Evolutionary conservation across 164 flowering plant species (phyloP).

Genomic region (Magnolia officinalis): DNA sequence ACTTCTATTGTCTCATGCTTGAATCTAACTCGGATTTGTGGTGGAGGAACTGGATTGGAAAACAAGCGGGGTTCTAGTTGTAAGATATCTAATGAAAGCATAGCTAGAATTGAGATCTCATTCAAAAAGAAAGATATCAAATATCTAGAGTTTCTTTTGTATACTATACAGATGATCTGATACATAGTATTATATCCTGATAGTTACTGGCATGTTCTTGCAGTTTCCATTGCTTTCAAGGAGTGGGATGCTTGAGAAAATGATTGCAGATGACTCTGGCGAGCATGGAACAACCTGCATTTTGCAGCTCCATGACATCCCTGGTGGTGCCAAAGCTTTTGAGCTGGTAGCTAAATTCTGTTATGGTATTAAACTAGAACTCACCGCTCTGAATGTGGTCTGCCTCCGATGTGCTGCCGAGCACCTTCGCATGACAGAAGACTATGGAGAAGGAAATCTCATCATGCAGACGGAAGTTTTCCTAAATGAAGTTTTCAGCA

Average conservation of each 20-base stretch:
- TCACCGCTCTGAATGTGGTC: slow-evolving; percentile 57
- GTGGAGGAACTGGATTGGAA: not conserved
- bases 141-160: not conserved
- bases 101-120: not conserved
- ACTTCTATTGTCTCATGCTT: no score
- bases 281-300: slow-evolving; percentile 33
- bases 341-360: slow-evolving; percentile 69
- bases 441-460: slow-evolving; percentile 63
- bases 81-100: not conserved
- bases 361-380: slow-evolving; percentile 63
- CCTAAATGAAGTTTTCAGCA: slow-evolving; percentile 48
- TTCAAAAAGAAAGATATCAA: not conserved
- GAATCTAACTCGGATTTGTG: no score
- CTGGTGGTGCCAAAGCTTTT: slow-evolving; percentile 72
- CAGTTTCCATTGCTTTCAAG: slow-evolving; percentile 76
- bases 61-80: not conserved
- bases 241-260: slow-evolving; percentile 53
- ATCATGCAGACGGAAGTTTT: slow-evolving; percentile 51
- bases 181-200: not conserved
- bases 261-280: slow-evolving; percentile 33
- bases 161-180: not conserved
- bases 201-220: slow-evolving; percentile 1
- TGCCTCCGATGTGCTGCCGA: slow-evolving; percentile 69
- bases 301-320: slow-evolving; percentile 59
- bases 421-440: slow-evolving; percentile 65